Base-by-base conservation (phyloP, 2,329 filamentous ascomycete genomes). In the Myriosclerotinia scirpicola region DNA sequence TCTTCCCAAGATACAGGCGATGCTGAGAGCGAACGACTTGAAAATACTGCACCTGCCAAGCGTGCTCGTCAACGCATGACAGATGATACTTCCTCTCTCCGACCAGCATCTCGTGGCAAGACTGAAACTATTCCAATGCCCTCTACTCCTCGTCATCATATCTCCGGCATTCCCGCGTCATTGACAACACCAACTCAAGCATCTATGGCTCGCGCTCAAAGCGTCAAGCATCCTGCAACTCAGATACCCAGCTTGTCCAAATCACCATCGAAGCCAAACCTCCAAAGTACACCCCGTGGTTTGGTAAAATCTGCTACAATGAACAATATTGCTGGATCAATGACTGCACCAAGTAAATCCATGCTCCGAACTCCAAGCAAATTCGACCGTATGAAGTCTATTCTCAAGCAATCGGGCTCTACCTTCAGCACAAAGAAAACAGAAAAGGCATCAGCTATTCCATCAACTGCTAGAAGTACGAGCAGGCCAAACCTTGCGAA, bases 161-260 rank as follows among this genome's bases (percentile, higher is more conserved):
- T 44, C 14, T 79, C 83, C 11, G 81, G 54, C 55, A 67, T 84
- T 69, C 78, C 82, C 68, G 81, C 82, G 69, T 87, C 81, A 67
- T 80, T 94, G 40, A 85, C 88, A 77, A 96, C 91, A 7, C 92
- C 93, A 0, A 95, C 91, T 11, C 92, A 92, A 76, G 81, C 91
- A 9, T 92, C 90, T 0, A 77, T 91, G 62, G 85, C 87, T 44
- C 87, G 89, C 54, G 79, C 83, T 56, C 79, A 83, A 65, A 87
- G 82, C 71, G 79, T 80, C 64, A 87, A 85, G 73, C 80, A 82
- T 9, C 79, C 84, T 54, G 84, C 82, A 64, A 80, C 80, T 30
- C 82, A 75, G 15, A 74, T 75, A 53, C 74, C 74, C 17, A 73
- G 80, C 22, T 82, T 86, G 75, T 80, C 84, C 40, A 84, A 82